A percentile compares a stretch with the other conserved stretches of the same genome.
Conservation (phyloP, 176 grass and related monocot species). For the Eragrostis curvula region DNA sequence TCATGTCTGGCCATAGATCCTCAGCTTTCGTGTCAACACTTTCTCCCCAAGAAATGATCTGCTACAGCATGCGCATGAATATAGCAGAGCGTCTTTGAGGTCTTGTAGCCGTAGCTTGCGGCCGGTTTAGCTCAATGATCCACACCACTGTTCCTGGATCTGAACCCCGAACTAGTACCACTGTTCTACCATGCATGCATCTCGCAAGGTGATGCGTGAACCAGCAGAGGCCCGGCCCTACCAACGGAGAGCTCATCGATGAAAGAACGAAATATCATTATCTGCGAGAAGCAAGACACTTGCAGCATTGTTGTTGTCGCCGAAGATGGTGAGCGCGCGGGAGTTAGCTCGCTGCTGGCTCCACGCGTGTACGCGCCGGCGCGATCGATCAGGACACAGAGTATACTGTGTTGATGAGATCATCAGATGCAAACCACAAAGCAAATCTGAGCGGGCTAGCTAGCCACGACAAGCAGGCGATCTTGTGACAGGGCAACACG, state of each 20-base stretch:
- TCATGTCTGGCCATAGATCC: background rate
- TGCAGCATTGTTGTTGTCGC: background rate
- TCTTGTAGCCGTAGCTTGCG: conserved; percentile 2
- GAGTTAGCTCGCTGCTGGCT: background rate
- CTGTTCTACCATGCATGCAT: background rate
- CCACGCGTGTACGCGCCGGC: background rate
- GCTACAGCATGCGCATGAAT: background rate
- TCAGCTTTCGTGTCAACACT: background rate
- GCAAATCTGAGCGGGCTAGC: background rate
- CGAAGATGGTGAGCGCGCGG: background rate
- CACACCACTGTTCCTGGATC: background rate
- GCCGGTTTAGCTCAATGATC: background rate
- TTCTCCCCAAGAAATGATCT: background rate
- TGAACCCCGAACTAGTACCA: background rate
- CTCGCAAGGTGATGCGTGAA: background rate
- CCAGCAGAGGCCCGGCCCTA: no score
- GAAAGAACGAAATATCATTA: background rate
- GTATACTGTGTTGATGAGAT: background rate
- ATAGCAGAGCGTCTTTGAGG: background rate
- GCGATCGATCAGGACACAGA: conserved; percentile 4
- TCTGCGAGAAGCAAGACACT: background rate
- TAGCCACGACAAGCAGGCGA: conserved; percentile 15
- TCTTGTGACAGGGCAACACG: conserved; percentile 14
- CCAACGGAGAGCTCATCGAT: no score
- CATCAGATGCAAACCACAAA: background rate